These are phyloP conservation scores for Protea cynaroides DNA, from an alignment of 164 flowering plant genomes.

Conservation along the genomic window DNA sequence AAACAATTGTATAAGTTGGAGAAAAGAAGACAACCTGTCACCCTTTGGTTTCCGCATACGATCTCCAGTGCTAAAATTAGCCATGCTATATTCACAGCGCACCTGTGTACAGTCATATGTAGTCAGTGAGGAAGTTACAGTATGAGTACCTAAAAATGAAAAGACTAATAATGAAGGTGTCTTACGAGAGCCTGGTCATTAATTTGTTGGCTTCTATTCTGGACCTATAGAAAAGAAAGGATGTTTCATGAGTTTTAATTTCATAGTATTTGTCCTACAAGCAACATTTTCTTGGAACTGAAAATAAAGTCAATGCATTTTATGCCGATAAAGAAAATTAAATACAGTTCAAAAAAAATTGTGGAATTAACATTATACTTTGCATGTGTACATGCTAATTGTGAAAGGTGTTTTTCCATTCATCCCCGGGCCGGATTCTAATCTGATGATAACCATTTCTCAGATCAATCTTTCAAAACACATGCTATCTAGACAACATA, in stretches of 20 bases:
- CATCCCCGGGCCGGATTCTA: too few relatives aligned
- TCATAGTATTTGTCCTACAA: background rate
- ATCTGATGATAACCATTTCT: too few relatives aligned
- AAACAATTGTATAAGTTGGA: background rate
- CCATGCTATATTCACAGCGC: slow-evolving; percentile 96
- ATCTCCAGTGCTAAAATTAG: slow-evolving; percentile 97
- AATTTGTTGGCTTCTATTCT: slow-evolving; percentile 75
- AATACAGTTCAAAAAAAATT: background rate
- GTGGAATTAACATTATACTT: too few relatives aligned
- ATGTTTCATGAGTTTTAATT: background rate
- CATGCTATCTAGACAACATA: too few relatives aligned
- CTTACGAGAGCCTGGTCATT: slow-evolving; percentile 82
- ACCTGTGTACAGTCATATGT: slow-evolving; percentile 43
- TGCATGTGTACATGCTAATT: too few relatives aligned
- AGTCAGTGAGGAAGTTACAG: background rate
- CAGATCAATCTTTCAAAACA: too few relatives aligned
- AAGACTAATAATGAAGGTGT: background rate
- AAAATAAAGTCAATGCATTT: too few relatives aligned
- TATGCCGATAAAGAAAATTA: too few relatives aligned
- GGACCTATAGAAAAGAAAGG: slow-evolving; percentile 48
- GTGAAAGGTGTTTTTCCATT: too few relatives aligned
- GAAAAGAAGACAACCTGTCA: slow-evolving; percentile 52
- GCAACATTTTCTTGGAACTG: too few relatives aligned
- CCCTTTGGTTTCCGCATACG: slow-evolving; percentile 88
- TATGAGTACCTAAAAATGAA: background rate